These are phyloP conservation scores for Senna siamea DNA, from an alignment of 306 rosid genomes.

Conservation along the genomic window DNA sequence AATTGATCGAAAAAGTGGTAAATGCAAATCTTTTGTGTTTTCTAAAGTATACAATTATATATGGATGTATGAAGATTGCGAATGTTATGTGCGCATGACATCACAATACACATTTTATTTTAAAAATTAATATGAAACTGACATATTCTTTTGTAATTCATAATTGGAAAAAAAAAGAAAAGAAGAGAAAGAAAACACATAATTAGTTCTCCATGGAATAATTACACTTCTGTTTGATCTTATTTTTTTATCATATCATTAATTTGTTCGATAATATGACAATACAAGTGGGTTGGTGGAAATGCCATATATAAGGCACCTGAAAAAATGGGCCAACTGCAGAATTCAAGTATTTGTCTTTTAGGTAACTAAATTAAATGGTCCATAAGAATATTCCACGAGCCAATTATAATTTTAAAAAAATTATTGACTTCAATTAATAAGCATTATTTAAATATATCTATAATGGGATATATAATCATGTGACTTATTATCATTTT, in stretches of 20 bases:
- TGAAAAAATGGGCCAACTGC: neutral
- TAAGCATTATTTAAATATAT: neutral
- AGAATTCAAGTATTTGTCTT: neutral
- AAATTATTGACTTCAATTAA: neutral
- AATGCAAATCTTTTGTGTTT: no score
- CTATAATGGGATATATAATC: neutral
- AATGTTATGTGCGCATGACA: no score
- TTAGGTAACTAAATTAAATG: neutral
- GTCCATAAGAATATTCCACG: neutral
- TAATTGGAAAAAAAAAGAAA: neutral
- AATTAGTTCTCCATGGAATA: neutral
- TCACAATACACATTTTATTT: neutral
- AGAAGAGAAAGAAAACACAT: neutral
- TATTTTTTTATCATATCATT: neutral
- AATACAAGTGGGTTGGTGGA: constrained; percentile 4
- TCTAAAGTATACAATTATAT: no score
- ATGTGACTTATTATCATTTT: neutral
- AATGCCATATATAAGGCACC: neutral
- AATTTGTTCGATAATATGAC: neutral
- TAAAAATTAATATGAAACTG: neutral
- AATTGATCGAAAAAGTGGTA: no score
- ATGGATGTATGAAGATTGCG: no score
- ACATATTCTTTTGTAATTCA: neutral
- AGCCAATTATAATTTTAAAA: neutral
- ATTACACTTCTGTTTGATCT: neutral